Conservation (phyloP, 2,329 filamentous ascomycete species). For the Cucurbitaria berberidis region DNA sequence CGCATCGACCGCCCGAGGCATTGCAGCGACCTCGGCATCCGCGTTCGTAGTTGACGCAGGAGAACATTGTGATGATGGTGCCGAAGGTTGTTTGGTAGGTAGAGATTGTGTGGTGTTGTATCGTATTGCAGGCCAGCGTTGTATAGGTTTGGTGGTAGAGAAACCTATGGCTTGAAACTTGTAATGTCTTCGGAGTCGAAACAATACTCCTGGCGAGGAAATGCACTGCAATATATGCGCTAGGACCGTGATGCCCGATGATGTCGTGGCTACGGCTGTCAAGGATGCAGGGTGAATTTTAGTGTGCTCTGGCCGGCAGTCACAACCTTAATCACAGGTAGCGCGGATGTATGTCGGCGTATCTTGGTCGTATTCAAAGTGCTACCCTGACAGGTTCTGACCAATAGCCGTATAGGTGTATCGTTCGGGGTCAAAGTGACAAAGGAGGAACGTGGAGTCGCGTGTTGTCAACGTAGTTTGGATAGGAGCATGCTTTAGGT, state of each 20-base stretch:
- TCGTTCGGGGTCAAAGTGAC: slow-evolving; percentile 3
- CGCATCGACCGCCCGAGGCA: slow-evolving; percentile 44
- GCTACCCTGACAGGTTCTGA: slow-evolving; percentile 13
- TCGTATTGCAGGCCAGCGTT: background rate
- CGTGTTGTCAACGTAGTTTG: slow-evolving; percentile 2
- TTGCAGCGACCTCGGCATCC: slow-evolving; percentile 53
- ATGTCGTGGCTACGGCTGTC: slow-evolving; percentile 32
- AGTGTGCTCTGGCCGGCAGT: slow-evolving; percentile 22
- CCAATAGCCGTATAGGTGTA: slow-evolving; percentile 21
- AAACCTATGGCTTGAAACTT: background rate
- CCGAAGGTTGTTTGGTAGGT: background rate
- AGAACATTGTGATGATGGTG: slow-evolving; percentile 46
- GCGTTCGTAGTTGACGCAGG: slow-evolving; percentile 53
- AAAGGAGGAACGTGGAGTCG: background rate
- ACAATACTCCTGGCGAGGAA: background rate
- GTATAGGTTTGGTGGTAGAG: background rate
- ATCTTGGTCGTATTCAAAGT: slow-evolving; percentile 25
- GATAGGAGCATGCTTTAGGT: background rate
- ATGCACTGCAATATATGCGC: slow-evolving; percentile 32
- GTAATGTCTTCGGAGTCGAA: slow-evolving; percentile 1
- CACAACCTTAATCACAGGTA: slow-evolving; percentile 22
- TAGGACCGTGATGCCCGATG: slow-evolving; percentile 36
- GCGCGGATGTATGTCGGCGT: slow-evolving; percentile 26
- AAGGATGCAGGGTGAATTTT: slow-evolving; percentile 31
- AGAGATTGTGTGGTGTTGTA: slow-evolving; percentile 1